phyloP scores from a whole-genome alignment of 495 filamentous ascomycete species.

The Aspergillus funiculosus region DNA sequence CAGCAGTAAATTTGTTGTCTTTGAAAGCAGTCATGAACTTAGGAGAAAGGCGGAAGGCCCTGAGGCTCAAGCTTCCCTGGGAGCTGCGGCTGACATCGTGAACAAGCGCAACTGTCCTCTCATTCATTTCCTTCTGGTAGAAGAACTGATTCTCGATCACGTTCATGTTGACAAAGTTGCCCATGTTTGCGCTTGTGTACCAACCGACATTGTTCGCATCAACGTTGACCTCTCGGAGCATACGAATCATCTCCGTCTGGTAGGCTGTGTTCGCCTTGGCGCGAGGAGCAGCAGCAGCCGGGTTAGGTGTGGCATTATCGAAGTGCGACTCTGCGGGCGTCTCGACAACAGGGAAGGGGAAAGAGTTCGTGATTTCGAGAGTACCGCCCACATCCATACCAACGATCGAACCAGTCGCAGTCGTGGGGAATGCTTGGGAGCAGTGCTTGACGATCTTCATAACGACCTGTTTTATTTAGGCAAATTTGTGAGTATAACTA shows the following conservation, averaged over 20 bases:
- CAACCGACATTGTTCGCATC: conserved; percentile 97
- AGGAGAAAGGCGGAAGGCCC: conserved; percentile 83
- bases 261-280: conserved; percentile 84
- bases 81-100: conserved; percentile 92
- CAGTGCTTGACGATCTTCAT: conserved; percentile 97
- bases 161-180: conserved; percentile 91
- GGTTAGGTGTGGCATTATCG: conserved; percentile 64
- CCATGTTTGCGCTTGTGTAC: conserved; percentile 98
- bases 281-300: conserved; percentile 82
- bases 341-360: conserved; percentile 88
- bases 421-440: conserved; percentile 79
- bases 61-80: conserved; percentile 81
- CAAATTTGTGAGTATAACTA: conserved; percentile 1
- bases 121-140: conserved; percentile 91
- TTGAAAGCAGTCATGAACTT: conserved; percentile 89
- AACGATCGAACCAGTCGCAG: conserved; percentile 81
- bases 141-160: conserved; percentile 97
- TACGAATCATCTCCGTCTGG: conserved; percentile 96
- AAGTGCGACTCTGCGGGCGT: conserved; percentile 71
- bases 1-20: conserved; percentile 94
- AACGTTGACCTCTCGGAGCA: conserved; percentile 93
- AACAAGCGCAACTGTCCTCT: conserved; percentile 87
- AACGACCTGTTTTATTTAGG: conserved; percentile 57
- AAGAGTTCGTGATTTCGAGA: conserved; percentile 89
- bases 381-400: conserved; percentile 83